Evolutionary conservation across 495 filamentous ascomycete genomes (phyloP), one percentile per base, ranked within the genome.

Genomic region (Jackrogersella multiformis): DNA sequence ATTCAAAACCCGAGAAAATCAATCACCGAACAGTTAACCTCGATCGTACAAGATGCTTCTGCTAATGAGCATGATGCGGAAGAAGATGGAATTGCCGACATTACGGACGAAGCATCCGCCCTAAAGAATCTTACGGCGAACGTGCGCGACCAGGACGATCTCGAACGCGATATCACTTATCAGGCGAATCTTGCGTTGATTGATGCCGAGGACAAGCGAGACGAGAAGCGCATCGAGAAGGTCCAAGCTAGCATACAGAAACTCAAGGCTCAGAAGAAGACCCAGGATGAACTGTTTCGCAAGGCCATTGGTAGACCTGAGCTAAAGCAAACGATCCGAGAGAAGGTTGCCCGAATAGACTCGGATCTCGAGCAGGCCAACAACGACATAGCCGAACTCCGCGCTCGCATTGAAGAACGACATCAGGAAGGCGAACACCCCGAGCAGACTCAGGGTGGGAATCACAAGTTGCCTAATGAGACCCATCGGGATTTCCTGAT

Each of bases 401-500:
- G 90, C 58, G 74, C 84, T 53, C 91, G 95, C 26, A 95, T 97
- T 32, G 86, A 90, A 64, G 82, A 88, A 35, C 84, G 94, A 61
- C 86, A 89, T 54, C 77, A 82, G 53, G 79, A 81, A 32, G 81
- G 75, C 26, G 75, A 71, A n/a, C 66, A 55, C 1, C 77, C 86
- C 44, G 81, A 81, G 9, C 74, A 78, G 15, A 70, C 70, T 1
- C 69, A 72, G 5, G 76, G 80, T 20, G 62, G 73, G 15, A 76
- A 73, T 16, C 70, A 75, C 10, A 86, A 85, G 53, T 75, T 93
- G 61, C 87, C 91, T 13, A 88, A 89, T 68, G 95, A 98, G 78
- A 92, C 84, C 12, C 87, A 91, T 52, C 86, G 94, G 46, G 93
- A 96, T 26, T 98, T 92, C 74, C 84, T 99, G 48, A 94, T 99